Conservation (phyloP, 116 monocot genomes). For the Iris pallida region DNA sequence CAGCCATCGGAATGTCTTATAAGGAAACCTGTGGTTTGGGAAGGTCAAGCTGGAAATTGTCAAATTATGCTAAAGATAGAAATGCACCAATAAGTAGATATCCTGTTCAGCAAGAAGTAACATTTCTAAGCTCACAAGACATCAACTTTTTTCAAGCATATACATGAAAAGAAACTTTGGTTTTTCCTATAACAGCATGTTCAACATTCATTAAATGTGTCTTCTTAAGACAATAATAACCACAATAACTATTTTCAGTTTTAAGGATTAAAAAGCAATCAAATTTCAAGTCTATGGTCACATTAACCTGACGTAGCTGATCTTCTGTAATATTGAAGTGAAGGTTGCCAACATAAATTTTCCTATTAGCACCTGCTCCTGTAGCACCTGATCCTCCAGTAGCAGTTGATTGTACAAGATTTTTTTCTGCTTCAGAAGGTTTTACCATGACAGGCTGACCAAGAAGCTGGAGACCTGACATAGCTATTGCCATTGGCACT, state of each 20-base stretch:
- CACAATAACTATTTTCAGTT: no score
- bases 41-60: constrained; percentile 17
- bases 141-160: constrained; percentile 1
- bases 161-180: not conserved
- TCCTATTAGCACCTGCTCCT: constrained; percentile 51
- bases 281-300: not conserved
- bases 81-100: constrained; percentile 8
- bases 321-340: constrained; percentile 76
- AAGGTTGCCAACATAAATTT: constrained; percentile 81
- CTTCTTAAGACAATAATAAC: no score
- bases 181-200: not conserved
- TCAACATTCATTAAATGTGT: not conserved
- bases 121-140: constrained; percentile 11
- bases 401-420: constrained; percentile 71
- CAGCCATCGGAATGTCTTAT: no score
- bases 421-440: constrained; percentile 97
- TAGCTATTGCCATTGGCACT: constrained; percentile 55
- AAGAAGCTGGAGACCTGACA: constrained; percentile 62
- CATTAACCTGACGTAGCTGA: constrained; percentile 64
- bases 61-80: constrained; percentile 12
- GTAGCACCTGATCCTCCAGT: constrained; percentile 12
- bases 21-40: constrained; percentile 6
- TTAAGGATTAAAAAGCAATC: not conserved
- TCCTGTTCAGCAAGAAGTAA: constrained; percentile 17
- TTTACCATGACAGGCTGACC: constrained; percentile 96